phyloP scores from a whole-genome alignment of 257 asterid species.

The Ilex aquifolium region DNA sequence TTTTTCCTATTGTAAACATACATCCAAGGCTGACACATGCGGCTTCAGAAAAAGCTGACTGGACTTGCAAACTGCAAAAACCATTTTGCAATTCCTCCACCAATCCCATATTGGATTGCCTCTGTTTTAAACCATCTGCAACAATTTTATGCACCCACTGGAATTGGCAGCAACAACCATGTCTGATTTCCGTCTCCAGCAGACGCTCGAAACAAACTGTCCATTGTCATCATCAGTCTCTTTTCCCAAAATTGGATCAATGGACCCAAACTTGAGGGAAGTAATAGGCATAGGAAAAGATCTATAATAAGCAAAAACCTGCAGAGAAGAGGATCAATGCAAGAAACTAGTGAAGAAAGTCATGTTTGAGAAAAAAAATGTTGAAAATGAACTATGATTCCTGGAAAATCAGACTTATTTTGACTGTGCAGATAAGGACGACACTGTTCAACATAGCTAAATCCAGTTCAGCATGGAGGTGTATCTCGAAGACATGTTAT shows the following conservation, averaged over 20 bases:
- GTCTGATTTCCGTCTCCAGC: slow-evolving; percentile 59
- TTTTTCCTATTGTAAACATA: too few relatives aligned
- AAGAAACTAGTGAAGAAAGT: neutral
- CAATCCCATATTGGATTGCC: neutral
- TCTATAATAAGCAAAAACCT: slow-evolving; percentile 58
- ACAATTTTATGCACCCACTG: slow-evolving; percentile 32
- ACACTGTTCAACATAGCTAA: neutral
- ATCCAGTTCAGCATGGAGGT: neutral
- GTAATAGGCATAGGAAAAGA: slow-evolving; percentile 63
- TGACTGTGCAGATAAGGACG: too few relatives aligned
- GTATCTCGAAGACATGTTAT: too few relatives aligned
- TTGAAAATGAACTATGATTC: neutral
- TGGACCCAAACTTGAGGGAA: slow-evolving; percentile 35
- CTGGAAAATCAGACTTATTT: neutral
- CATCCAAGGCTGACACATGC: too few relatives aligned
- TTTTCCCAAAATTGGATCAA: slow-evolving; percentile 35
- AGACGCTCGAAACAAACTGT: slow-evolving; percentile 58
- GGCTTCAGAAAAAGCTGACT: too few relatives aligned
- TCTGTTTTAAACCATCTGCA: slow-evolving; percentile 32
- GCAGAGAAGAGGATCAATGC: slow-evolving; percentile 12
- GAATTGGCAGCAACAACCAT: slow-evolving; percentile 61
- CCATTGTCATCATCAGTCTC: slow-evolving; percentile 24
- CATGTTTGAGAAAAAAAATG: neutral
- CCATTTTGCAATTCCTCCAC: too few relatives aligned
- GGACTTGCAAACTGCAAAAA: too few relatives aligned